A percentile compares a stretch with the other conserved stretches of the same genome.
Conservation (phyloP, 2,329 filamentous ascomycete species). For the Tolypocladium inflatum region DNA sequence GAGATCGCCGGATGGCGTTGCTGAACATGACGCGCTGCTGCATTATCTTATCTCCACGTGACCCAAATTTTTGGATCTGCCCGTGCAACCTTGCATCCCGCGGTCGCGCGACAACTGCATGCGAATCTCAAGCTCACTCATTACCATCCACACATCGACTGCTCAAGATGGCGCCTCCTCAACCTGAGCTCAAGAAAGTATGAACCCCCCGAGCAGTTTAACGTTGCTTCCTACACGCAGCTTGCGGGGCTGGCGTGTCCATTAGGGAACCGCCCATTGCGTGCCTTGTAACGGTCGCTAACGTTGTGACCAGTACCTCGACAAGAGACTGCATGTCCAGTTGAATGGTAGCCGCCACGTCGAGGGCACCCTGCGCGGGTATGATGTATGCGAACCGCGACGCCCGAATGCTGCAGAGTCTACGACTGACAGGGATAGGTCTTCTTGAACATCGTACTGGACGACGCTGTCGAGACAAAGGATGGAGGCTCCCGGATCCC, state of each 20-base stretch:
- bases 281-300: constrained; percentile 6
- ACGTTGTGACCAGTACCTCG: constrained; percentile 67
- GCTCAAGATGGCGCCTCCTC: constrained; percentile 87
- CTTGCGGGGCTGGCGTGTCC: background rate
- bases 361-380: constrained; percentile 85
- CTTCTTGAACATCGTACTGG: constrained; percentile 95
- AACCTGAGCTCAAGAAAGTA: constrained; percentile 98
- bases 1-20: background rate
- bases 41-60: constrained; percentile 42
- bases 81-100: constrained; percentile 14
- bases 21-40: background rate
- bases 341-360: constrained; percentile 97
- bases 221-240: background rate
- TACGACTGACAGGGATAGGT: constrained; percentile 49
- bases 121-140: background rate
- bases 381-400: constrained; percentile 60
- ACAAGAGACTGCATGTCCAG: constrained; percentile 97
- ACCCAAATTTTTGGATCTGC: constrained; percentile 17
- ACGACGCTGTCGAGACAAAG: constrained; percentile 95
- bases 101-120: constrained; percentile 11
- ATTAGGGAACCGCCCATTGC: background rate
- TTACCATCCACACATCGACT: constrained; percentile 9
- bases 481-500: constrained; percentile 80
- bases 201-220: background rate
- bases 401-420: background rate